Evolutionary conservation across 345 rosid species (phyloP), one percentile per base, ranked within the genome.

Genomic region (Theobroma cacao): DNA sequence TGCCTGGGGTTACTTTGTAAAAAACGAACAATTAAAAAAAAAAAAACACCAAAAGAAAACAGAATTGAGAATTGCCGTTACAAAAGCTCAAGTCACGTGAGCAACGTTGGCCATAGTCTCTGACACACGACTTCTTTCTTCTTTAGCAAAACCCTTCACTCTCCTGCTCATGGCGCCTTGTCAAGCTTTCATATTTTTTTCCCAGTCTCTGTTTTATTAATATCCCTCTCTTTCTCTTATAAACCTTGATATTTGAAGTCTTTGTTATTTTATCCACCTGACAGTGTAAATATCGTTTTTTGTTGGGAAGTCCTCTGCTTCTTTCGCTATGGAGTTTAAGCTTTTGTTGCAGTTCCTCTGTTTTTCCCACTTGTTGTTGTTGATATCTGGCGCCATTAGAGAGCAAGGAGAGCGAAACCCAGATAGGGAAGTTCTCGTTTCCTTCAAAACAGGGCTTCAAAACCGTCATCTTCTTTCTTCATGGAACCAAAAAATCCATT

Each of bases 61-160:
- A 65, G n/a, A 33, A 33, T 40, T 20, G n/a, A 70, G 80, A 61
- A 77, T 80, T 72, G 56, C 80, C 64, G 82, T 88, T 86, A 77
- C 88, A 36, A 76, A 77, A 75, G 82, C 67, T 74, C 67, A 62
- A 36, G 79, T 88, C 90, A 89, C 91, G 91, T 83, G 92, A 88
- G 90, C 60, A 20, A 22, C 72, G 48, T 33, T 64, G 24, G 52
- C 72, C 69, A 15, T 30, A 4, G 72, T 38, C 68, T 69, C 86
- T 67, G 81, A 65, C 81, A 63, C 70, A 28, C 9, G 8, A 20
- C 74, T 38, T 67, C 20, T 66, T 38, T 67, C 20, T 66, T 33
- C 47, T 68, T 7, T 13, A 67, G 33, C 53, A 30, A 41, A 41
- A 40, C 31, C 50, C 34, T 15, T 68, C 47, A 68, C 84, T 62